Base-by-base conservation (phyloP, 108 stramenopile genomes). In the Epipyxis sp. region DNA sequence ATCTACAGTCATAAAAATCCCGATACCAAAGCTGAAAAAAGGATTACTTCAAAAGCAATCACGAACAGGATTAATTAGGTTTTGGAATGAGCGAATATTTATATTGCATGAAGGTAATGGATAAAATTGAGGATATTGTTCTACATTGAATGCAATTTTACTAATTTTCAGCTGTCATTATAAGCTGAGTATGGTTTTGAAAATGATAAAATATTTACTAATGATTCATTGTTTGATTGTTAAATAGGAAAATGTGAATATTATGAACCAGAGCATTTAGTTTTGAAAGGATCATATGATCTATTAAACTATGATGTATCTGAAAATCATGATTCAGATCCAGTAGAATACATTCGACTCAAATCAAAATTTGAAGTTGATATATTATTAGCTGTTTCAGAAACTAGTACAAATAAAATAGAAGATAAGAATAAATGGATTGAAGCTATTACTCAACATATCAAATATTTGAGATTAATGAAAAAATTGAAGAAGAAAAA, bases 191-290 rank as follows among this genome's bases (percentile, higher is more conserved):
- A n/a, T n/a, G n/a, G n/a, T n/a, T n/a, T n/a, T n/a, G n/a, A n/a
- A n/a, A n/a, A n/a, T n/a, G n/a, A n/a, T n/a, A n/a, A n/a, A n/a
- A n/a, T n/a, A n/a, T n/a, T n/a, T n/a, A n/a, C n/a, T n/a, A n/a
- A n/a, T 29, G 35, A 65, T 32, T 32, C 30, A 35, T 65, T 35
- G 20, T 65, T 65, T 32, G 6, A 13, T 65, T 25, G 20, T 29
- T 16, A 65, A 13, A 29, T 10, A 35, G 61, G 61, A 10, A 35
- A 10, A 6, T 29, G 20, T 10, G 35, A 6, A 32, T 65, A 65
- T 65, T 65, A 35, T 37, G 61, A 65, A 65, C 61, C 61, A 37
- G 27, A 35, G 25, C 61, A 65, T 65, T 25, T 29, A 6, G 20
- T 32, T 65, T 6, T 35, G 35, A 3, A 65, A 65, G 61, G 61